A percentile compares a stretch with the other conserved stretches of the same genome.
These are phyloP conservation scores for Clitoria ternatea DNA, from an alignment of 306 rosid species.

Conservation along the genomic window DNA sequence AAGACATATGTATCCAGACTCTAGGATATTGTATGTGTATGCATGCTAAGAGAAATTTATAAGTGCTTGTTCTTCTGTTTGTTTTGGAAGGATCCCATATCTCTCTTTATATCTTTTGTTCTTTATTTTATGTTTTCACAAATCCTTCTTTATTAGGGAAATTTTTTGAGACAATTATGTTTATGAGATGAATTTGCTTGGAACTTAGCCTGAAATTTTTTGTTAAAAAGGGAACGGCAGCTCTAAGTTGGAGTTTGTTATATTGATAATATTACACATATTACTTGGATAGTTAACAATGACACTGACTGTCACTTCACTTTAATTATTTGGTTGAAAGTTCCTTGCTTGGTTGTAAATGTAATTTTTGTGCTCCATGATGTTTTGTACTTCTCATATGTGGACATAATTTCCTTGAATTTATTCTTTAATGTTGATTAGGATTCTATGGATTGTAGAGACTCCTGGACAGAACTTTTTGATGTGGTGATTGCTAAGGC, in stretches of 20 bases:
- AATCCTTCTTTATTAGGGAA: not conserved
- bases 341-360: slow-evolving; percentile 14
- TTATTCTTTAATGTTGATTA: slow-evolving; percentile 37
- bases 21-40: not conserved
- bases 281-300: not conserved
- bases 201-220: not conserved
- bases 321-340: slow-evolving; percentile 16
- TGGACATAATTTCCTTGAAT: slow-evolving; percentile 23
- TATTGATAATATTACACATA: not conserved
- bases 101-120: not conserved
- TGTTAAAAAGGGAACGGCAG: not conserved
- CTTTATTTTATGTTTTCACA: not conserved
- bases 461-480: slow-evolving; percentile 86
- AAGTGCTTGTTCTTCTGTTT: not conserved
- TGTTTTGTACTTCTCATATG: slow-evolving; percentile 9
- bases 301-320: not conserved
- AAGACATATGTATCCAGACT: not conserved
- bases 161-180: not conserved
- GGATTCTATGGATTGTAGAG: slow-evolving; percentile 71
- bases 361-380: not conserved
- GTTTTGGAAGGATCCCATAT: not conserved
- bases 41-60: not conserved
- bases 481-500: slow-evolving; percentile 97
- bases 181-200: not conserved
- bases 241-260: not conserved